Percentiles rank a stretch among this genome's conserved stretches.
Evolutionary conservation across 257 asterid species (phyloP).

Genomic region (Nicotiana attenuata): DNA sequence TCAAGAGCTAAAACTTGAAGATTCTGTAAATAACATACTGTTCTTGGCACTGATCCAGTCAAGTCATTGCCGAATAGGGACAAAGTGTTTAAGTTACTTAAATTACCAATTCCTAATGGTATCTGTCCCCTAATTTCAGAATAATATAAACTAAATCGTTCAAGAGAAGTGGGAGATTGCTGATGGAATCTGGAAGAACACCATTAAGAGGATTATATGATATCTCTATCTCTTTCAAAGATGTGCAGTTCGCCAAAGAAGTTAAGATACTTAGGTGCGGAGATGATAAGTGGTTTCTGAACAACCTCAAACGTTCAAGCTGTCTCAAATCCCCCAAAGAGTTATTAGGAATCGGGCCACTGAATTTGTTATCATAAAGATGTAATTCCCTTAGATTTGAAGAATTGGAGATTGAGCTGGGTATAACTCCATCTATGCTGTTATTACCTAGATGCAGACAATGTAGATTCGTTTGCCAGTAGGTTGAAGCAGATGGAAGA

Average conservation of each 20-base stretch:
- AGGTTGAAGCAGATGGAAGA: slow-evolving; percentile 15
- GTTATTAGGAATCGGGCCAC: slow-evolving; percentile 22
- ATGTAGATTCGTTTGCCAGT: slow-evolving; percentile 24
- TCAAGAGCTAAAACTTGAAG: slow-evolving; percentile 21
- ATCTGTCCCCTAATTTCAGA: slow-evolving; percentile 21
- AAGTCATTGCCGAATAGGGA: slow-evolving; percentile 20
- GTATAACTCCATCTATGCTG: slow-evolving; percentile 21
- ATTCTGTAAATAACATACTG: slow-evolving; percentile 14
- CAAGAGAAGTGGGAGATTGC: slow-evolving; percentile 21
- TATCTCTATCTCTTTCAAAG: slow-evolving; percentile 14
- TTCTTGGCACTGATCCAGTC: slow-evolving; percentile 22
- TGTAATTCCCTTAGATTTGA: slow-evolving; percentile 13
- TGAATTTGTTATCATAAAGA: slow-evolving; percentile 21
- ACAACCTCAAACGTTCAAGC: neutral
- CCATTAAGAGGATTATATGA: slow-evolving; percentile 22
- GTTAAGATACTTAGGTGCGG: slow-evolving; percentile 7
- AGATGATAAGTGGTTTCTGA: slow-evolving; percentile 11
- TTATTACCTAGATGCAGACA: slow-evolving; percentile 23
- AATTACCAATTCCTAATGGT: slow-evolving; percentile 29
- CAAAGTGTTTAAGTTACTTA: neutral
- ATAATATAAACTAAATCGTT: slow-evolving; percentile 18
- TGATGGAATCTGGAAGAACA: slow-evolving; percentile 25
- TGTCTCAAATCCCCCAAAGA: neutral
- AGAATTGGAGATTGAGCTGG: neutral
- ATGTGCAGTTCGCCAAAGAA: slow-evolving; percentile 26